These are phyloP conservation scores for Yamadazyma sp. DNA, from an alignment of 805 yeast species.

Conservation along the genomic window DNA sequence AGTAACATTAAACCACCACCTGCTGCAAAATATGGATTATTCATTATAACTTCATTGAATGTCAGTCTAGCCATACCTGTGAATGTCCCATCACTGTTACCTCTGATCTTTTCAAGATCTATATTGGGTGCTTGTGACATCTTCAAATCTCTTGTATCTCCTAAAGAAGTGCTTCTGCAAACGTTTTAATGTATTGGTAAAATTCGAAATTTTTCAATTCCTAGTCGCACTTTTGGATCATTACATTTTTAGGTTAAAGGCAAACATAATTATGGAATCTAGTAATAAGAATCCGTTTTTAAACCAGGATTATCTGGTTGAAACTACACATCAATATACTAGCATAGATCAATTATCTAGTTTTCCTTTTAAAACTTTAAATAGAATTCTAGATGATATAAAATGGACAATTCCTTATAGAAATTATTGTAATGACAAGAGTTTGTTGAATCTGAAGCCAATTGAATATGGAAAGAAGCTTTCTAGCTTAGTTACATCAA, in stretches of 20 bases:
- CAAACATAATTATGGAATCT: too few species aligned
- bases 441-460: conserved; percentile 28
- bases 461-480: conserved; percentile 34
- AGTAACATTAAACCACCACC: conserved; percentile 96
- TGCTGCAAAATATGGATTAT: conserved; percentile 96
- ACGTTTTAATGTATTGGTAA: too few species aligned
- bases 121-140: conserved; percentile 14
- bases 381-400: conserved; percentile 65
- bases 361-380: conserved; percentile 58
- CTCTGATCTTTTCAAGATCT: conserved; percentile 35
- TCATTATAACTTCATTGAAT: conserved; percentile 52
- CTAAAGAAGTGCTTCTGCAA: too few species aligned
- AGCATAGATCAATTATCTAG: conserved; percentile 11
- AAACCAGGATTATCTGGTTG: conserved; percentile 10
- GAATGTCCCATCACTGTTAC: conserved; percentile 36
- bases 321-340: conserved; percentile 8
- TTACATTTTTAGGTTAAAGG: too few species aligned
- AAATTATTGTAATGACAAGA: conserved; percentile 9
- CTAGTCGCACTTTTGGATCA: too few species aligned
- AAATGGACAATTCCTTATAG: conserved; percentile 28
- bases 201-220: too few species aligned
- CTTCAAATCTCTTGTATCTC: background rate
- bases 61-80: conserved; percentile 29
- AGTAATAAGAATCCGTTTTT: conserved; percentile 13
- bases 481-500: conserved; percentile 7